Evolutionary conservation across 176 grass and related monocot species (phyloP).

Genomic region (Aegilops longissima): DNA sequence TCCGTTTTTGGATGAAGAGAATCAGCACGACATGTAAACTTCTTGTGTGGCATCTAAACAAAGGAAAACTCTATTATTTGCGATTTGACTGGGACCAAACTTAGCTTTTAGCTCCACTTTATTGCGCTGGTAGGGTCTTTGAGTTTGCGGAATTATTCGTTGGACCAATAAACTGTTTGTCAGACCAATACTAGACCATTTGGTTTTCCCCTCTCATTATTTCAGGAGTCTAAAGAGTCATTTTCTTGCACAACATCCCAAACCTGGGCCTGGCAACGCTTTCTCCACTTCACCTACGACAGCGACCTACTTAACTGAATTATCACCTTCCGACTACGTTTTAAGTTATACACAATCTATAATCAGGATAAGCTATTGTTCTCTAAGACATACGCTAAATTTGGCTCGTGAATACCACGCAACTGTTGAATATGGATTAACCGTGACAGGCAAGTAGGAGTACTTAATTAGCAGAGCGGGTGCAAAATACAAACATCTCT

Average conservation of each 20-base stretch:
- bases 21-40: background rate
- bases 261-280: background rate
- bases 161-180: background rate
- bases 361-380: background rate
- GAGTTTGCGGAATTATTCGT: background rate
- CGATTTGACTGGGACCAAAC: background rate
- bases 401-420: too few species aligned
- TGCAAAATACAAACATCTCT: background rate
- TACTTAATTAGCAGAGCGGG: background rate
- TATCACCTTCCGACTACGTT: constrained; percentile 7
- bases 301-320: background rate
- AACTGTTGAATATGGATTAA: background rate
- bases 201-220: background rate
- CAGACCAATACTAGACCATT: background rate
- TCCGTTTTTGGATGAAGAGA: background rate
- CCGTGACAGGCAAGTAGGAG: background rate
- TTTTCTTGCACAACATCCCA: background rate
- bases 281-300: background rate
- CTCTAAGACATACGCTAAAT: background rate
- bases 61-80: background rate
- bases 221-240: constrained; percentile 19
- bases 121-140: background rate
- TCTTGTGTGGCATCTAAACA: background rate
- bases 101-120: background rate
- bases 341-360: background rate